Conservation (phyloP, 2,329 filamentous ascomycete species). For the Cladosporium oxysporum region DNA sequence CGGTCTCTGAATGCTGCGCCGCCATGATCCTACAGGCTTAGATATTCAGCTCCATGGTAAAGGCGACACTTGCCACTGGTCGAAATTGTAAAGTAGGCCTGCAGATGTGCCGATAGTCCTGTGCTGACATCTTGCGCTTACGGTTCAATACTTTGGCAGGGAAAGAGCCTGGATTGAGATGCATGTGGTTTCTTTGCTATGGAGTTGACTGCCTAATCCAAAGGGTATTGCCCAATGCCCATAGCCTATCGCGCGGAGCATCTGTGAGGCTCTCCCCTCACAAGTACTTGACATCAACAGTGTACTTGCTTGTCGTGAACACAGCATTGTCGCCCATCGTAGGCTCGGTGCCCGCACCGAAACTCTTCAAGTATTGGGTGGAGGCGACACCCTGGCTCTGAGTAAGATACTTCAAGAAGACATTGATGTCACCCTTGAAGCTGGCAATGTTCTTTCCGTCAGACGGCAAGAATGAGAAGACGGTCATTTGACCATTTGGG, state of each 20-base stretch:
- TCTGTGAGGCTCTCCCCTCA: not conserved
- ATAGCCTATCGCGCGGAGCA: not conserved
- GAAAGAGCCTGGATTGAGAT: not conserved
- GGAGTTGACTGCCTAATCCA: not conserved
- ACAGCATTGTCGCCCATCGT: conserved; percentile 25
- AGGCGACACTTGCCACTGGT: not conserved
- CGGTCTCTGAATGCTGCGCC: not conserved
- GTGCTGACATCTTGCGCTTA: not conserved
- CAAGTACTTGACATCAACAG: conserved; percentile 1
- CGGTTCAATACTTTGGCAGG: no score
- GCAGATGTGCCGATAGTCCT: not conserved
- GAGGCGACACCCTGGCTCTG: conserved; percentile 47
- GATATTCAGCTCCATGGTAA: not conserved
- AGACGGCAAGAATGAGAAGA: conserved; percentile 61
- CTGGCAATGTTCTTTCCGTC: conserved; percentile 44
- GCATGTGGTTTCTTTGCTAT: not conserved
- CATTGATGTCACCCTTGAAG: conserved; percentile 60
- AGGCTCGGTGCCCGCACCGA: conserved; percentile 31
- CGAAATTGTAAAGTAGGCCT: not conserved
- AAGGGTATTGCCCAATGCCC: no score
- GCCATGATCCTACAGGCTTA: not conserved
- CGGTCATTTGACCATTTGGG: conserved; percentile 58
- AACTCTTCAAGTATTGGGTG: conserved; percentile 55
- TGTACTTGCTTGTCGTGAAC: conserved; percentile 25
- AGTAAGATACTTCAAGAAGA: conserved; percentile 60